Conservation (phyloP, 768 basidiomycete species). For the Pleurotus salmoneostramineus region DNA sequence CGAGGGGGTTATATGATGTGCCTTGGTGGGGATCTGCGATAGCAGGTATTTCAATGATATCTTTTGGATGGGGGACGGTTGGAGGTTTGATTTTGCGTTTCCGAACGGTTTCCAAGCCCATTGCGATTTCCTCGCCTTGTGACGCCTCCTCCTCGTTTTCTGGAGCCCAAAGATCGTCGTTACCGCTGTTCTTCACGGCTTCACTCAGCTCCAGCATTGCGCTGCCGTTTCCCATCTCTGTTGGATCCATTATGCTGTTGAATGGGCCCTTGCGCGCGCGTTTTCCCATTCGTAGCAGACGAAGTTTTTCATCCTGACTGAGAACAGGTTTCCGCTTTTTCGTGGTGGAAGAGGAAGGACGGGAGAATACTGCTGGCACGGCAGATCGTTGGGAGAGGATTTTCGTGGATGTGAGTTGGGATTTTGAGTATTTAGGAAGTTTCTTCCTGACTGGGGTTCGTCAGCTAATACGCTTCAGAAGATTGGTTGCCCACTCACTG, state of each 20-base stretch:
- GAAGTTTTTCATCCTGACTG: slow-evolving; percentile 67
- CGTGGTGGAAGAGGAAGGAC: slow-evolving; percentile 20
- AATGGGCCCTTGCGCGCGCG: slow-evolving; percentile 69
- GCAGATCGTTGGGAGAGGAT: slow-evolving; percentile 86
- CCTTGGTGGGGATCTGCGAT: slow-evolving; percentile 75
- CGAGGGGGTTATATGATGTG: slow-evolving; percentile 86
- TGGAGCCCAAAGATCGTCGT: slow-evolving; percentile 60
- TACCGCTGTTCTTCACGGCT: slow-evolving; percentile 65
- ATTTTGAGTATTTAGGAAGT: slow-evolving; percentile 50
- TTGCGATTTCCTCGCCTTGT: slow-evolving; percentile 26
- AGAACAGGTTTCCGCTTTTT: slow-evolving; percentile 43
- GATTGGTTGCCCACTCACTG: slow-evolving; percentile 34
- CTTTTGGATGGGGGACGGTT: slow-evolving; percentile 33
- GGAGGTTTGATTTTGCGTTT: slow-evolving; percentile 44
- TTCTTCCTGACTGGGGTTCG: slow-evolving; percentile 49
- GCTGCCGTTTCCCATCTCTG: slow-evolving; percentile 63
- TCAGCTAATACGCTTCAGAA: slow-evolving; percentile 2
- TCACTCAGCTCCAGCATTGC: slow-evolving; percentile 60
- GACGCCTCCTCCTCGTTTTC: slow-evolving; percentile 25
- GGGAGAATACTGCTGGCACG: slow-evolving; percentile 79
- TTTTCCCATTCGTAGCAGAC: slow-evolving; percentile 74
- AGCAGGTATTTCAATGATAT: slow-evolving; percentile 59
- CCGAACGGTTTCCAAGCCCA: slow-evolving; percentile 37
- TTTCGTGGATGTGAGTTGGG: slow-evolving; percentile 64
- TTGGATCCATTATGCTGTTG: slow-evolving; percentile 64